Evolutionary conservation across 2,329 filamentous ascomycete species (phyloP).

Genomic region (Penicillium sp.): DNA sequence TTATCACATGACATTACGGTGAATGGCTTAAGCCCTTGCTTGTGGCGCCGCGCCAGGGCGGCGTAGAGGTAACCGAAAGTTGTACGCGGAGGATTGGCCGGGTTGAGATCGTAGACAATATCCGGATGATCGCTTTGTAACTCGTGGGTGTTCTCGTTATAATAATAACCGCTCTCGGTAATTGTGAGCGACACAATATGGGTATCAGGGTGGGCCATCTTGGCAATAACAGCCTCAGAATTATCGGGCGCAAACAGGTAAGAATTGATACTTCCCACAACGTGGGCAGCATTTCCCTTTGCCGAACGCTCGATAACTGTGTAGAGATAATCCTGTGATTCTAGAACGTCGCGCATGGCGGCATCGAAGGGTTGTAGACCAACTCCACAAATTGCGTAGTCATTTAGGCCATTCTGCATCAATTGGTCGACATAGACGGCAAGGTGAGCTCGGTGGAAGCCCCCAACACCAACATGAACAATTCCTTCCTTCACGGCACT

Average conservation of each 20-base stretch:
- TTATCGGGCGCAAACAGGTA: slow-evolving; percentile 56
- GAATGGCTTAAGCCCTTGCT: slow-evolving; percentile 53
- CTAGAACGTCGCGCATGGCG: slow-evolving; percentile 53
- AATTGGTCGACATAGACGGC: slow-evolving; percentile 55
- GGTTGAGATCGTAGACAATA: slow-evolving; percentile 50
- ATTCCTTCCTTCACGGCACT: slow-evolving; percentile 54
- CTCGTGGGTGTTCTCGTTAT: slow-evolving; percentile 60
- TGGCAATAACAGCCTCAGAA: slow-evolving; percentile 54
- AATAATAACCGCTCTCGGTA: slow-evolving; percentile 59
- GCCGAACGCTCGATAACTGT: slow-evolving; percentile 58
- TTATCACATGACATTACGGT: slow-evolving; percentile 59
- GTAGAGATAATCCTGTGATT: slow-evolving; percentile 54
- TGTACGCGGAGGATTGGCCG: slow-evolving; percentile 48
- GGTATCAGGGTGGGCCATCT: slow-evolving; percentile 58
- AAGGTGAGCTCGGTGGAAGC: slow-evolving; percentile 57
- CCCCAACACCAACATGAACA: slow-evolving; percentile 57
- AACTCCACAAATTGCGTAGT: slow-evolving; percentile 56
- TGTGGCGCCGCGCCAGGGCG: slow-evolving; percentile 49
- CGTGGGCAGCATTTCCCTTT: slow-evolving; percentile 49
- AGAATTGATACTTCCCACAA: slow-evolving; percentile 55
- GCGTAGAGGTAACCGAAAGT: slow-evolving; percentile 58
- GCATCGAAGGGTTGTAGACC: slow-evolving; percentile 54
- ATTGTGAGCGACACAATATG: slow-evolving; percentile 59
- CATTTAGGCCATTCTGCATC: slow-evolving; percentile 46
- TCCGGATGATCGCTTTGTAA: slow-evolving; percentile 51